Percentiles rank a stretch among this genome's conserved stretches.
These are phyloP conservation scores for Tolypocladium paradoxum DNA, from an alignment of 2,329 filamentous ascomycete species.

Conservation along the genomic window DNA sequence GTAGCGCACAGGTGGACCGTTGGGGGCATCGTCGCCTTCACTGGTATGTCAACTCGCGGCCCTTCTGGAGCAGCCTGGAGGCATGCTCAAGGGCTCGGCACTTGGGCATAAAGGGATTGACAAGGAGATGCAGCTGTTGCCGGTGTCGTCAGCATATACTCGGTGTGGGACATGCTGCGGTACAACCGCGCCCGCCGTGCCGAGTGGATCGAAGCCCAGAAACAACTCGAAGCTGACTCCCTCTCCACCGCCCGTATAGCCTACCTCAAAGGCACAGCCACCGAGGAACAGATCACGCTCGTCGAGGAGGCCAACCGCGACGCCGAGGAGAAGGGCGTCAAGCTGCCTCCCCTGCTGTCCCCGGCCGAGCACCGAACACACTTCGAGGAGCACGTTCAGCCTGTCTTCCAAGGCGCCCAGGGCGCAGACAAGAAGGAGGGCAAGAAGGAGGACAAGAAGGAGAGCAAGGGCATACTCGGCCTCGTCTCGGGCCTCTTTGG, in stretches of 20 bases:
- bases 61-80: too few species aligned
- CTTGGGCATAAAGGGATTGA: background rate
- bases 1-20: slow-evolving; percentile 46
- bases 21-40: slow-evolving; percentile 43
- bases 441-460: slow-evolving; percentile 7
- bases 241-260: slow-evolving; percentile 47
- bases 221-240: slow-evolving; percentile 40
- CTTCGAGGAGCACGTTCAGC: slow-evolving; percentile 24
- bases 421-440: slow-evolving; percentile 12
- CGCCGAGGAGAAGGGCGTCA: slow-evolving; percentile 32
- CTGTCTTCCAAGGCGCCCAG: slow-evolving; percentile 15
- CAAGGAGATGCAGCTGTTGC: slow-evolving; percentile 33
- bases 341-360: slow-evolving; percentile 40
- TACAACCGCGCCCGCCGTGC: slow-evolving; percentile 49
- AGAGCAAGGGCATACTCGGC: slow-evolving; percentile 26
- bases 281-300: slow-evolving; percentile 42
- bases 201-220: slow-evolving; percentile 47
- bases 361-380: slow-evolving; percentile 28
- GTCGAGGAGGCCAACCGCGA: slow-evolving; percentile 46
- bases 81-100: background rate
- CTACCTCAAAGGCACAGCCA: slow-evolving; percentile 48
- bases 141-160: slow-evolving; percentile 45
- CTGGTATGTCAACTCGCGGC: slow-evolving; percentile 30
- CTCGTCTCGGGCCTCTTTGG: slow-evolving; percentile 20
- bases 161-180: slow-evolving; percentile 49